A percentile compares a stretch with the other conserved stretches of the same genome.
Conservation (phyloP, 495 filamentous ascomycete genomes). For the Penicillium paradoxum region DNA sequence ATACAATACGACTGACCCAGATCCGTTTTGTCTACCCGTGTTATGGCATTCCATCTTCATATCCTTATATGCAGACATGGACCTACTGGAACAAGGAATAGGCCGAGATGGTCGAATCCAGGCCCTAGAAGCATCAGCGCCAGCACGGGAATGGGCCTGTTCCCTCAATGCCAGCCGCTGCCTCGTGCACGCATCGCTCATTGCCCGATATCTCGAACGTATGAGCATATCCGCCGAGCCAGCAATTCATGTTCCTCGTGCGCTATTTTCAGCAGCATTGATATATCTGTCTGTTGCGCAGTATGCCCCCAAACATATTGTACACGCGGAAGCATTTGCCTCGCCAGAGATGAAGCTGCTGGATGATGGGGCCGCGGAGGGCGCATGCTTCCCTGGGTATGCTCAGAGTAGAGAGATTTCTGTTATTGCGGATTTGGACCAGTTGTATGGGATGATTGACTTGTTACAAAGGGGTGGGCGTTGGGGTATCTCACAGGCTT, state of each 20-base stretch:
- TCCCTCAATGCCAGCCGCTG: conserved; percentile 24
- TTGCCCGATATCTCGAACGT: conserved; percentile 19
- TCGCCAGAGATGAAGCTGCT: conserved; percentile 20
- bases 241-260: conserved; percentile 29
- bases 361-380: background rate
- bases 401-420: conserved; percentile 1
- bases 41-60: conserved; percentile 38
- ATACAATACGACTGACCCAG: conserved; percentile 12
- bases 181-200: conserved; percentile 22
- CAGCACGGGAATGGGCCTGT: conserved; percentile 10
- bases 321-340: conserved; percentile 14
- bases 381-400: background rate
- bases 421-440: conserved; percentile 10
- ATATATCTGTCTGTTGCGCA: conserved; percentile 20
- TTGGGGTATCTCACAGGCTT: conserved; percentile 32
- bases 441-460: conserved; percentile 26
- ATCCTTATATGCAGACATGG: conserved; percentile 26
- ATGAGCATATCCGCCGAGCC: conserved; percentile 26
- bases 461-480: conserved; percentile 31
- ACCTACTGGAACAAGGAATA: conserved; percentile 27
- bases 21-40: conserved; percentile 27
- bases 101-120: conserved; percentile 22
- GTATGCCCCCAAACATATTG: conserved; percentile 2
- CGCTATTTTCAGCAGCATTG: conserved; percentile 21
- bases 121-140: background rate